Evolutionary conservation across 306 rosid genomes (phyloP).

Genomic region (Quercus parvula): DNA sequence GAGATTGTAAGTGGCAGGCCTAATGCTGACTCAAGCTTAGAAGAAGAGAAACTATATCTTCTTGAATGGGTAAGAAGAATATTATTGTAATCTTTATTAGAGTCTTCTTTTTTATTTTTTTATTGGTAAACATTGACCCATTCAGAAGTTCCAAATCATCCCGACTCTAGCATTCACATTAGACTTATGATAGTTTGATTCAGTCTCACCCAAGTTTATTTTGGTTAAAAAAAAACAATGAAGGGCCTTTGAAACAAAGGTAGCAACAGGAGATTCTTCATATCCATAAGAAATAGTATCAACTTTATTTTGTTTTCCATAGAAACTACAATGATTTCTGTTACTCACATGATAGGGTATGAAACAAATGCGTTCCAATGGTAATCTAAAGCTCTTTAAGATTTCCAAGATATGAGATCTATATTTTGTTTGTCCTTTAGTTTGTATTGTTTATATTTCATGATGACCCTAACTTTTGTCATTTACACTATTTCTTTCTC

Average conservation of each 20-base stretch:
- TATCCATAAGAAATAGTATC: neutral
- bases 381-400: neutral
- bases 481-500: too few relatives aligned
- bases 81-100: neutral
- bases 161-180: neutral
- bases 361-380: neutral
- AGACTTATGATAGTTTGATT: neutral
- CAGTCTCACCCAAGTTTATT: neutral
- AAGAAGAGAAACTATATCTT: slow-evolving; percentile 61
- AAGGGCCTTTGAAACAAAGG: neutral
- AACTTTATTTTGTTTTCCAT: neutral
- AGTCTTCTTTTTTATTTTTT: neutral
- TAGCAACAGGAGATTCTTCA: neutral
- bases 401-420: neutral
- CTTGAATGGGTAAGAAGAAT: slow-evolving; percentile 66
- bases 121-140: neutral
- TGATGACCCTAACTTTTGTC: neutral
- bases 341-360: neutral
- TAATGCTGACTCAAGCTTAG: slow-evolving; percentile 58
- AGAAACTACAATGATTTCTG: neutral
- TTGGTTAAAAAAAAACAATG: neutral
- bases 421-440: neutral
- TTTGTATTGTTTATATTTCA: neutral
- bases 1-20: slow-evolving; percentile 79
- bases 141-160: neutral